Conservation (phyloP, 139 green algal species). For the Coccomyxa sp. region DNA sequence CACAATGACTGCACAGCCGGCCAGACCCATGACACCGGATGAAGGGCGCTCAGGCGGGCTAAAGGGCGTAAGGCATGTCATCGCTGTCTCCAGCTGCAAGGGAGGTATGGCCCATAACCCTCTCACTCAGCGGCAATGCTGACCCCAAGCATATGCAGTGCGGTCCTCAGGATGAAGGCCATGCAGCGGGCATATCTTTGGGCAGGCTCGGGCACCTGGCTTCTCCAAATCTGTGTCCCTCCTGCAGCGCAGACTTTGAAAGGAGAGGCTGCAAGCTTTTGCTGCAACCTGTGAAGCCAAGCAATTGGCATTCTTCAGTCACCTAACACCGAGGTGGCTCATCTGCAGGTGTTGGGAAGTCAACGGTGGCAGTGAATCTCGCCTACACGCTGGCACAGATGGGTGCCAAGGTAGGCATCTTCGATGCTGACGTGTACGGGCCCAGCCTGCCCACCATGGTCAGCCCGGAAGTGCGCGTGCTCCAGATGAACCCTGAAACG, state of each 20-base stretch:
- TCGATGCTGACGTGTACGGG: constrained; percentile 98
- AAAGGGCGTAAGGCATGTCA: constrained; percentile 79
- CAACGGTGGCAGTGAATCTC: constrained; percentile 93
- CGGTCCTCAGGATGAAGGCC: too few species aligned
- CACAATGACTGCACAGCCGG: constrained; percentile 78
- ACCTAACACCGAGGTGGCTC: background rate
- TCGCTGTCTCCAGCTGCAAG: constrained; percentile 78
- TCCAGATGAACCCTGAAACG: constrained; percentile 81
- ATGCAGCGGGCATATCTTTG: background rate
- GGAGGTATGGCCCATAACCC: constrained; percentile 54
- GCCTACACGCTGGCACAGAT: constrained; percentile 90
- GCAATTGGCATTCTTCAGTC: background rate
- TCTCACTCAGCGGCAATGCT: background rate
- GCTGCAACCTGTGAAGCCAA: background rate
- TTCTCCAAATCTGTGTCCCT: background rate
- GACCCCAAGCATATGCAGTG: too few species aligned
- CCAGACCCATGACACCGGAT: constrained; percentile 56
- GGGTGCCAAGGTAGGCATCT: constrained; percentile 94
- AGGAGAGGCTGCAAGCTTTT: background rate
- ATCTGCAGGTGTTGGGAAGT: constrained; percentile 89
- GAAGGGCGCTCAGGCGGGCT: constrained; percentile 72
- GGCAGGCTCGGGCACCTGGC: background rate
- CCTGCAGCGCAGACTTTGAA: background rate
- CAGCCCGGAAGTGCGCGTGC: constrained; percentile 65
- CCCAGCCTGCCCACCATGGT: constrained; percentile 96